Conservation (phyloP, 2,329 filamentous ascomycete genomes). For the Gaeumannomyces tritici region DNA sequence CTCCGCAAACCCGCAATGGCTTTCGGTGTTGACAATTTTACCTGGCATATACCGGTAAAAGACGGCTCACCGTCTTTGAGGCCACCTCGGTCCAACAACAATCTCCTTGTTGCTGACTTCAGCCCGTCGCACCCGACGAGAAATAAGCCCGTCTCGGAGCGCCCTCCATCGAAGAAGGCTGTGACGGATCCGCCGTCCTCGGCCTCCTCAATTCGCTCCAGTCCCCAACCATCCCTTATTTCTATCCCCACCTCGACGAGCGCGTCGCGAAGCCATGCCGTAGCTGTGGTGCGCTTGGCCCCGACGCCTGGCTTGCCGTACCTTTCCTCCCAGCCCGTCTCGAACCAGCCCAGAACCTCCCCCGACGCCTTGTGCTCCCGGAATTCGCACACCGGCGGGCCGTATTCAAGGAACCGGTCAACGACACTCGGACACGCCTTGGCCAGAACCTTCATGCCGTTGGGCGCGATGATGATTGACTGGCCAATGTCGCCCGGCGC, state of each 20-base stretch:
- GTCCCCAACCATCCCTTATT: conserved; percentile 3
- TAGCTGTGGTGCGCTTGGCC: neutral
- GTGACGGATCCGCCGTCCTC: conserved; percentile 1
- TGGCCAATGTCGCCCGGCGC: neutral
- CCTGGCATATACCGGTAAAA: too few relatives aligned
- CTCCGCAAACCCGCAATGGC: too few relatives aligned
- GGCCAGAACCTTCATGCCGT: too few relatives aligned
- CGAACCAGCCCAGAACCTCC: neutral
- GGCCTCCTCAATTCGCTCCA: conserved; percentile 3
- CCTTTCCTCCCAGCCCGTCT: neutral
- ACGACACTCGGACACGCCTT: too few relatives aligned
- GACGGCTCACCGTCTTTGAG: too few relatives aligned
- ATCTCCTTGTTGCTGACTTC: too few relatives aligned
- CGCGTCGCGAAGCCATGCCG: neutral
- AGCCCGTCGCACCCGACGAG: conserved; percentile 5
- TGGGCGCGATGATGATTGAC: conserved; percentile 2
- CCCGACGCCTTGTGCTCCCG: too few relatives aligned
- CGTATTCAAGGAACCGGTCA: too few relatives aligned
- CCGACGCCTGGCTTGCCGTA: conserved; percentile 4
- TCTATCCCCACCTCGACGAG: neutral
- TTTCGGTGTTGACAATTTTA: too few relatives aligned
- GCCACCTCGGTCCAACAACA: too few relatives aligned
- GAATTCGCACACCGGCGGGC: too few relatives aligned
- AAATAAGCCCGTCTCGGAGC: conserved; percentile 4
- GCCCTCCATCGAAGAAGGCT: conserved; percentile 1